phyloP scores from a whole-genome alignment of 176 grass and related monocot species.

The barley (Hordeum vulgare) region MorexV3_pseudomolecules_assembly NC_058521.1:399523652-399524151 shows the following conservation, averaged over 20 bases:
- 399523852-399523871: neutral
- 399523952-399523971: too few species aligned
- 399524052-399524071: too few species aligned
- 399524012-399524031: too few species aligned
- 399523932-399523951: neutral
- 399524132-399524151: constrained; percentile 8
- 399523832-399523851: neutral
- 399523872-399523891: neutral
- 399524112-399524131: constrained; percentile 2
- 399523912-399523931: neutral
- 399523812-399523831: neutral
- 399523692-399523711: constrained; percentile 79
- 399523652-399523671: constrained; percentile 83
- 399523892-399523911: neutral
- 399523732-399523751: constrained; percentile 69
- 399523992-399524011: too few species aligned
- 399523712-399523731: constrained; percentile 93
- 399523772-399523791: constrained; percentile 96
- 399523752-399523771: constrained; percentile 89
- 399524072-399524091: neutral
- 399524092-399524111: constrained; percentile 13
- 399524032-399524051: too few species aligned
- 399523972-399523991: too few species aligned
- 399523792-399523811: constrained; percentile 13
- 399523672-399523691: constrained; percentile 89